Conservation (phyloP, 495 filamentous ascomycete species). For the Annulohypoxylon maeteangense region DNA sequence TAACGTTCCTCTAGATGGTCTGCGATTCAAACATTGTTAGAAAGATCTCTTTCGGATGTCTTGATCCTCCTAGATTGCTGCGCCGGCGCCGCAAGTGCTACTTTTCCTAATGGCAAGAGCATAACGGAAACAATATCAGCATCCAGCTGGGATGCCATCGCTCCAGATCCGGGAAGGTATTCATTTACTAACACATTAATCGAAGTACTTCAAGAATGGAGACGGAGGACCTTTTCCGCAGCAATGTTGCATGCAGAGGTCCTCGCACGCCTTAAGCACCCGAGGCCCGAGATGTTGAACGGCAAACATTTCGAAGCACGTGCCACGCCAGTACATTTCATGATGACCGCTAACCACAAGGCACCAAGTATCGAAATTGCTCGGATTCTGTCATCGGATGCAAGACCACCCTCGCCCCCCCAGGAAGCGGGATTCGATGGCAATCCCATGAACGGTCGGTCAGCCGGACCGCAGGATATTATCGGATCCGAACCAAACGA, state of each 20-base stretch:
- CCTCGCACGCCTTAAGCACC: conserved; percentile 62
- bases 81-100: conserved; percentile 62
- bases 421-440: conserved; percentile 39
- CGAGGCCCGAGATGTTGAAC: conserved; percentile 60
- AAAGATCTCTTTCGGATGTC: conserved; percentile 62
- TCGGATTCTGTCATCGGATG: conserved; percentile 44
- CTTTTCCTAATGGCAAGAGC: conserved; percentile 58
- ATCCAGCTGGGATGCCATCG: conserved; percentile 64
- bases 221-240: conserved; percentile 57
- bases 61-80: conserved; percentile 66
- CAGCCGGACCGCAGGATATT: conserved; percentile 34
- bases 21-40: conserved; percentile 64
- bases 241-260: conserved; percentile 65
- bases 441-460: conserved; percentile 34
- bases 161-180: conserved; percentile 61
- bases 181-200: conserved; percentile 64
- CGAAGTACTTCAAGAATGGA: conserved; percentile 63
- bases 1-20: conserved; percentile 54
- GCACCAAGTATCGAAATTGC: conserved; percentile 63
- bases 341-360: conserved; percentile 64
- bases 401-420: conserved; percentile 49
- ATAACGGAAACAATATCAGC: conserved; percentile 65
- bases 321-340: conserved; percentile 62
- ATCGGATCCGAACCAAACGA: conserved; percentile 53
- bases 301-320: conserved; percentile 62